Evolutionary conservation across 331 rosid genomes (phyloP).

Genomic region (Malus hybrid): DNA sequence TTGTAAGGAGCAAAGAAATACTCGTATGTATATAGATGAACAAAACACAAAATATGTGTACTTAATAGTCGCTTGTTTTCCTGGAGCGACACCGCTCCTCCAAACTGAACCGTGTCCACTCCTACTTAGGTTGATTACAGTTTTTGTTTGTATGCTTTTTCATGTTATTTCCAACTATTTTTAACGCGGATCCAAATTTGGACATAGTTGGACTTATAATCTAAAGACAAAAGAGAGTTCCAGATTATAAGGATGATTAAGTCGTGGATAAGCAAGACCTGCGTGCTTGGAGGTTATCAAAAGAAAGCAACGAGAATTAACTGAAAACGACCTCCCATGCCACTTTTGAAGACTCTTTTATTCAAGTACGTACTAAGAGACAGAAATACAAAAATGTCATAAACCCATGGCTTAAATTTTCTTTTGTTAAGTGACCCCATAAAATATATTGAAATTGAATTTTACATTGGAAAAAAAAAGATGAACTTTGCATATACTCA

Average conservation of each 20-base stretch:
- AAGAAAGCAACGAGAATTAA: not conserved
- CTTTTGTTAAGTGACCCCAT: too few relatives aligned
- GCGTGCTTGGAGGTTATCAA: not conserved
- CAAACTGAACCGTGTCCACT: not conserved
- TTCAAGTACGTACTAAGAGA: too few relatives aligned
- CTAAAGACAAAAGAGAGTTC: not conserved
- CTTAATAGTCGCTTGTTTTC: not conserved
- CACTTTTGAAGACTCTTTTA: not conserved
- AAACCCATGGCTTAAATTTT: not conserved
- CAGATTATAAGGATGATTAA: not conserved
- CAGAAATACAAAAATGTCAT: too few relatives aligned
- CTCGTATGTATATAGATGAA: not conserved
- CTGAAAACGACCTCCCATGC: not conserved
- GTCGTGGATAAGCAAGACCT: not conserved
- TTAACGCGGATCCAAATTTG: not conserved
- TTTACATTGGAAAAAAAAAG: too few relatives aligned
- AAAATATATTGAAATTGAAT: too few relatives aligned
- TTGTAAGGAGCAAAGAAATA: not conserved
- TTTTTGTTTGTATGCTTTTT: not conserved
- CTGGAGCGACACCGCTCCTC: not conserved
- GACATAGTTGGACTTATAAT: not conserved
- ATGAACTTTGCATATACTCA: accelerated
- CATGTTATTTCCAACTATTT: not conserved
- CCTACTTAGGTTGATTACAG: not conserved
- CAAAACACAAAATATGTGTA: not conserved